A percentile compares a stretch with the other conserved stretches of the same genome.
These are phyloP conservation scores for Ceraceosorus guamensis DNA, from an alignment of 1,284 basidiomycete species.

Conservation along the genomic window DNA sequence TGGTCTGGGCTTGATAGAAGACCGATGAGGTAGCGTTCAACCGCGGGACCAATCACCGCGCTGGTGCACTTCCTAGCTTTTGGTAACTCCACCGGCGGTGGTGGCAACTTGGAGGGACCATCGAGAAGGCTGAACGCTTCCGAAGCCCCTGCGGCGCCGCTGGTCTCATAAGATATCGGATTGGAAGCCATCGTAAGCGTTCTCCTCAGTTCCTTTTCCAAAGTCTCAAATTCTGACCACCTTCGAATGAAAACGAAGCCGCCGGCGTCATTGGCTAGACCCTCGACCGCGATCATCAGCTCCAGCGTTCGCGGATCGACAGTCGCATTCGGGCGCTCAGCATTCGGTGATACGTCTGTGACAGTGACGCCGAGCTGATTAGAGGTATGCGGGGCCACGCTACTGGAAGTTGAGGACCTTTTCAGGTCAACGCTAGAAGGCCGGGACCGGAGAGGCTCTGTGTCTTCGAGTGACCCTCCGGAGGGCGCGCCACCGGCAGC, in stretches of 20 bases:
- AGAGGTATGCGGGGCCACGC: neutral
- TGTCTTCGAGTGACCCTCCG: too few relatives aligned
- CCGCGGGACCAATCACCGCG: conserved; percentile 17
- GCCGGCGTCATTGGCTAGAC: conserved; percentile 15
- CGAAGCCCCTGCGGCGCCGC: neutral
- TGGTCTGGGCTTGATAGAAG: conserved; percentile 22
- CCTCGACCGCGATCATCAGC: conserved; percentile 42
- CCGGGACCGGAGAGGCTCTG: too few relatives aligned
- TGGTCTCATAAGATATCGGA: neutral
- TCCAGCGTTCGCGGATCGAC: conserved; percentile 33
- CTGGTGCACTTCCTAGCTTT: conserved; percentile 23
- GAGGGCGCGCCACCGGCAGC: neutral
- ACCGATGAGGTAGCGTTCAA: conserved; percentile 29
- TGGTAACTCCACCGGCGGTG: conserved; percentile 14
- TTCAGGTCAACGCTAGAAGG: neutral
- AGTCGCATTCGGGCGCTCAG: conserved; percentile 16
- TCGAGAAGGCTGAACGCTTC: conserved; percentile 23
- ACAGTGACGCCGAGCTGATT: conserved; percentile 13
- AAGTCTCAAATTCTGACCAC: conserved; percentile 41
- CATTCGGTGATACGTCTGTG: conserved; percentile 37
- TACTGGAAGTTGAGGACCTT: conserved; percentile 5
- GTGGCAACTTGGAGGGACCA: conserved; percentile 6
- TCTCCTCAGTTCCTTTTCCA: conserved; percentile 26
- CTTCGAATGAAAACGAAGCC: conserved; percentile 40
- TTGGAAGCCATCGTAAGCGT: neutral